A percentile compares a stretch with the other conserved stretches of the same genome.
Evolutionary conservation across 768 basidiomycete genomes (phyloP).

Genomic region (Naganishia randhawae): DNA sequence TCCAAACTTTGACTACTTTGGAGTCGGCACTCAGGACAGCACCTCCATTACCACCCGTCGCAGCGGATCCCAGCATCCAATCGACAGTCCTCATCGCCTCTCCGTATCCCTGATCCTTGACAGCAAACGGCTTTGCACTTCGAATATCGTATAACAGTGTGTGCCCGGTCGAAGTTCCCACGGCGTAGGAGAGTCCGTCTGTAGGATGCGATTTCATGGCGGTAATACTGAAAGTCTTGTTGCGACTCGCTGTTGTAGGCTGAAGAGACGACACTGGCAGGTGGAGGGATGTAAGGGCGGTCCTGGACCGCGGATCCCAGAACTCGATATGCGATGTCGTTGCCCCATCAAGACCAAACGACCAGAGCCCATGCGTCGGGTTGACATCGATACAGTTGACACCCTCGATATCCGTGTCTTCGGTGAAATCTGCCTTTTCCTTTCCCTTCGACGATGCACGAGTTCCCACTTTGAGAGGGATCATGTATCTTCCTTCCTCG

Average conservation of each 20-base stretch:
- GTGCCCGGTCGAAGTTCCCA: conserved; percentile 93
- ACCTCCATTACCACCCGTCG: conserved; percentile 65
- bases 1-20: conserved; percentile 98
- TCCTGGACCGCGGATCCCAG: conserved; percentile 87
- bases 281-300: conserved; percentile 52
- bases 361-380: conserved; percentile 81
- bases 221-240: conserved; percentile 62
- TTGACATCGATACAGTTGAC: conserved; percentile 92
- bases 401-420: conserved; percentile 63
- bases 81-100: conserved; percentile 74
- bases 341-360: conserved; percentile 77
- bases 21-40: conserved; percentile 88
- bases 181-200: conserved; percentile 88
- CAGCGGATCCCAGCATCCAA: conserved; percentile 72
- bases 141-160: conserved; percentile 92
- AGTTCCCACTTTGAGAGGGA: conserved; percentile 53
- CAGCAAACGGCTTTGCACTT: conserved; percentile 71
- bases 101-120: conserved; percentile 97
- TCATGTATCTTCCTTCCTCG: conserved; percentile 90
- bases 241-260: conserved; percentile 29
- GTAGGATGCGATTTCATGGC: conserved; percentile 70
- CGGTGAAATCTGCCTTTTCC: conserved; percentile 26
- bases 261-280: conserved; percentile 42
- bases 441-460: background rate
- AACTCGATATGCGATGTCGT: conserved; percentile 74